These are phyloP conservation scores for Malus fusca DNA, from an alignment of 306 rosid genomes.

Conservation along the genomic window DNA sequence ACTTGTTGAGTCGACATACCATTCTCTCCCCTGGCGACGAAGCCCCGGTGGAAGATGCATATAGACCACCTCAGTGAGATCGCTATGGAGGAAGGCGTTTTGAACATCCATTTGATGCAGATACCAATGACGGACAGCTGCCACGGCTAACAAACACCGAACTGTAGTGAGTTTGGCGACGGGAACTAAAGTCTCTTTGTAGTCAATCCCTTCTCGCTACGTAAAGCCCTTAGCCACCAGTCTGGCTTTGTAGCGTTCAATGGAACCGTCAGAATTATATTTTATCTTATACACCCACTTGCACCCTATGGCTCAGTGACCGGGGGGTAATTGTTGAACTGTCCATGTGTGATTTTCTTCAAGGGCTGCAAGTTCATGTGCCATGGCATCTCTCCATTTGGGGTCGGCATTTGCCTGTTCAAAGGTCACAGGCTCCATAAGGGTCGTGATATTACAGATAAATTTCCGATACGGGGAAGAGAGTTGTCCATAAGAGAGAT, in stretches of 20 bases:
- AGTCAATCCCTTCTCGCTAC: not conserved
- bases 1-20: not conserved
- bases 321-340: accelerated
- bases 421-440: not conserved
- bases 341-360: not conserved
- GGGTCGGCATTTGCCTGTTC: not conserved
- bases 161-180: not conserved
- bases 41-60: not conserved
- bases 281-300: not conserved
- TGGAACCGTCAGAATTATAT: not conserved
- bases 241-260: not conserved
- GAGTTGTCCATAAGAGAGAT: not conserved
- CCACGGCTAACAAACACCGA: not conserved
- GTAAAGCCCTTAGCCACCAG: not conserved
- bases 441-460: not conserved
- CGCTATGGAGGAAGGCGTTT: not conserved
- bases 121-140: not conserved
- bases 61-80: not conserved
- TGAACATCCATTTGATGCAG: not conserved
- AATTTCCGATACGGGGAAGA: not conserved
- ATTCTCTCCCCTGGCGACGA: not conserved
- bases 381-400: not conserved
- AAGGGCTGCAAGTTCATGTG: too few species aligned
- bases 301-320: not conserved
- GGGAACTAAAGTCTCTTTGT: not conserved